phyloP scores from a whole-genome alignment of 208 protist species.

The Endotrypanum monterogeii region DNA sequence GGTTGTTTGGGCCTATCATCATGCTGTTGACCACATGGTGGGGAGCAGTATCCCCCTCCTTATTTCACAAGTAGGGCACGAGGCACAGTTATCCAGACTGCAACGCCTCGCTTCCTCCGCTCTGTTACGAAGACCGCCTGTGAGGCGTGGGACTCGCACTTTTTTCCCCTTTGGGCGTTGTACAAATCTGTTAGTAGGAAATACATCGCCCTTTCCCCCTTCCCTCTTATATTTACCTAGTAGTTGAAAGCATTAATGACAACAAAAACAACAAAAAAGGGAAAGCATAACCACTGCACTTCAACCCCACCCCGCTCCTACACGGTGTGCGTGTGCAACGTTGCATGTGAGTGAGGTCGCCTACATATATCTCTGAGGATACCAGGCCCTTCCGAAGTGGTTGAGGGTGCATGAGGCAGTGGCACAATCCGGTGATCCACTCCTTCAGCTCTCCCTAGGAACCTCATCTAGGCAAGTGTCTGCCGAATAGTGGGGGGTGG shows the following conservation, averaged over 20 bases:
- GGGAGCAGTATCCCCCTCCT: neutral
- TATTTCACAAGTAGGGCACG: neutral
- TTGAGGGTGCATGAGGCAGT: too few species aligned
- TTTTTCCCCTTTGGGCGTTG: neutral
- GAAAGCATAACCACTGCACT: neutral
- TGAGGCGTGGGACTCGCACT: neutral
- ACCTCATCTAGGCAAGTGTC: too few species aligned
- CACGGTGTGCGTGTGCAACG: neutral
- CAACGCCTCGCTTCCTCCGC: neutral
- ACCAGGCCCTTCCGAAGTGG: too few species aligned
- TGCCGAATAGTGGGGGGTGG: too few species aligned
- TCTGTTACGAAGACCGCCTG: neutral
- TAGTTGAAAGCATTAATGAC: neutral
- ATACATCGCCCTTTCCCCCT: too few species aligned
- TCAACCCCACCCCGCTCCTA: too few species aligned
- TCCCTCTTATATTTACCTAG: neutral
- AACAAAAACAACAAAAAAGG: neutral
- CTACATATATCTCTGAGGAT: neutral
- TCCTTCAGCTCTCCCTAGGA: too few species aligned
- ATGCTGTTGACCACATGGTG: neutral
- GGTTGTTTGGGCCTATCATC: too few species aligned
- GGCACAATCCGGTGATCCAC: too few species aligned
- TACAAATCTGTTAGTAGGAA: neutral
- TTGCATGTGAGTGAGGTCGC: neutral
- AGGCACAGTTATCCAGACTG: neutral